These are phyloP conservation scores for Yamadazyma dushanensis DNA, from an alignment of 1,139 yeast genomes.

Conservation along the genomic window DNA sequence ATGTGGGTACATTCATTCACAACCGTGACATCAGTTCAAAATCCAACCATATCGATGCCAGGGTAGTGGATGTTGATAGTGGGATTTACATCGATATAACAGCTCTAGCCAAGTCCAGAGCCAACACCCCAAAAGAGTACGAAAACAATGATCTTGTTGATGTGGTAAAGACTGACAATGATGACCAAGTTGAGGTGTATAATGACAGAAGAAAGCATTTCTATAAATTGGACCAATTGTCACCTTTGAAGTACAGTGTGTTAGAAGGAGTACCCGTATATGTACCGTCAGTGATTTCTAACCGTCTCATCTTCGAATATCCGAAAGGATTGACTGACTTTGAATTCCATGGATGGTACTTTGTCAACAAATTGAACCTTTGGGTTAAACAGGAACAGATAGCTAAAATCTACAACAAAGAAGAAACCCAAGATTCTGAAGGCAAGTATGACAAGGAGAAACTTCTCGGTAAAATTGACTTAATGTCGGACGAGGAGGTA, in stretches of 20 bases:
- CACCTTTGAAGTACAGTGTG: slow-evolving; percentile 33
- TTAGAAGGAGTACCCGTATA: slow-evolving; percentile 35
- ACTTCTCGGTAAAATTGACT: slow-evolving; percentile 18
- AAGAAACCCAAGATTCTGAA: slow-evolving; percentile 10
- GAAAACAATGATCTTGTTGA: slow-evolving; percentile 13
- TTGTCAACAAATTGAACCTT: slow-evolving; percentile 24
- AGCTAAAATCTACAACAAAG: slow-evolving; percentile 8
- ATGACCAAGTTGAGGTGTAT: slow-evolving; percentile 20
- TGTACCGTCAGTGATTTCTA: slow-evolving; percentile 27
- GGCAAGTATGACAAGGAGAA: slow-evolving; percentile 17
- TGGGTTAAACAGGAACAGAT: slow-evolving; percentile 26
- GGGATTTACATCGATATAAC: slow-evolving; percentile 43
- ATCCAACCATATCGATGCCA: slow-evolving; percentile 39
- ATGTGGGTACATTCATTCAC: slow-evolving; percentile 33
- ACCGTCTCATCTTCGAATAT: slow-evolving; percentile 30
- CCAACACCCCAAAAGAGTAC: slow-evolving; percentile 25
- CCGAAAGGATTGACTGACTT: slow-evolving; percentile 11
- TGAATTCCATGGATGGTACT: slow-evolving; percentile 23
- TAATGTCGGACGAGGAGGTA: slow-evolving; percentile 20
- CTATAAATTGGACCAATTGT: slow-evolving; percentile 33
- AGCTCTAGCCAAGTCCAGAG: slow-evolving; percentile 32
- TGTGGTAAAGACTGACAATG: slow-evolving; percentile 14
- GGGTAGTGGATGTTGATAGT: slow-evolving; percentile 41
- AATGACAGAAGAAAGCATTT: slow-evolving; percentile 36
- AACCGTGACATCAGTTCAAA: slow-evolving; percentile 30